phyloP scores from a whole-genome alignment of 2,329 filamentous ascomycete genomes.

The Zalaria sp. region DNA sequence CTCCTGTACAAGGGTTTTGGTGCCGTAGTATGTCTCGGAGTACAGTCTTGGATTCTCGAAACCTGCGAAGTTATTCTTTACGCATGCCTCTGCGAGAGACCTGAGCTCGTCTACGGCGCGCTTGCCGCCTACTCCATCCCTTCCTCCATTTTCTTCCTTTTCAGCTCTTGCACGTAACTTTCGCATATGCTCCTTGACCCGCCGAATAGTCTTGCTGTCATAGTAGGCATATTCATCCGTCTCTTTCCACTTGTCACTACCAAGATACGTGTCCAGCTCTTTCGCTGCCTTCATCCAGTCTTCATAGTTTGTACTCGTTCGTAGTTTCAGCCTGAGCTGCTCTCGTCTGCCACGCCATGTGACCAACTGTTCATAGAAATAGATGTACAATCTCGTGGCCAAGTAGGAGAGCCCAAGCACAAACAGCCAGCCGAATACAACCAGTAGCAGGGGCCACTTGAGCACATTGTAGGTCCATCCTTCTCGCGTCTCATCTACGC shows the following conservation, averaged over 20 bases:
- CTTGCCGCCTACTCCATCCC: constrained; percentile 13
- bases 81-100: constrained; percentile 69
- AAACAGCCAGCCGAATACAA: constrained; percentile 67
- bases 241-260: constrained; percentile 68
- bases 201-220: constrained; percentile 68
- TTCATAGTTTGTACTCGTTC: constrained; percentile 56
- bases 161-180: constrained; percentile 41
- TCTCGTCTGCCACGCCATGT: constrained; percentile 77
- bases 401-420: constrained; percentile 63
- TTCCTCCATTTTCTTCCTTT: constrained; percentile 37
- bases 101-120: constrained; percentile 61
- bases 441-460: constrained; percentile 80
- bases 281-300: constrained; percentile 75
- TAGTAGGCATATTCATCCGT: constrained; percentile 66
- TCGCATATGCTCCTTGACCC: constrained; percentile 63
- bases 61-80: constrained; percentile 95
- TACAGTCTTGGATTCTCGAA: constrained; percentile 92
- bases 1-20: constrained; percentile 84
- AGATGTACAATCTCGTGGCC: constrained; percentile 76
- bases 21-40: constrained; percentile 93
- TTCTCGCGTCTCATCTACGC: constrained; percentile 83
- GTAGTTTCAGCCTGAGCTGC: constrained; percentile 54
- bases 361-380: constrained; percentile 78
- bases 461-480: constrained; percentile 78
- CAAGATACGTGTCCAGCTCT: constrained; percentile 65